Evolutionary conservation across 305 asterid genomes (phyloP).

Genomic region (Rubia occidens): DNA sequence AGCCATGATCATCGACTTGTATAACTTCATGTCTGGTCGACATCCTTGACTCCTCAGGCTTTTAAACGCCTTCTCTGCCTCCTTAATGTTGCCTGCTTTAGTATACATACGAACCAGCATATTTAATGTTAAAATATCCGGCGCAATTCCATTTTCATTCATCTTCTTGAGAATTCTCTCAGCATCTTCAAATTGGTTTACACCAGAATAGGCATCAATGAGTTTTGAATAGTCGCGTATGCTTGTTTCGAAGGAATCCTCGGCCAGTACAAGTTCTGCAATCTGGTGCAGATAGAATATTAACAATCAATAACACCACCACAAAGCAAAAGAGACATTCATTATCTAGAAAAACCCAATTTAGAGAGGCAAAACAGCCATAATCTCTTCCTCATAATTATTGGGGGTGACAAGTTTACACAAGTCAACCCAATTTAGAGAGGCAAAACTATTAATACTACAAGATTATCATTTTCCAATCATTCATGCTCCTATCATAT

Average conservation of each 20-base stretch:
- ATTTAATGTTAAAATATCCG: constrained; percentile 48
- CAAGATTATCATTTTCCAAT: not conserved
- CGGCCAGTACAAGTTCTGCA: constrained; percentile 62
- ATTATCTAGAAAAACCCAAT: no score
- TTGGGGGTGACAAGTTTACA: no score
- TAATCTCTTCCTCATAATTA: no score
- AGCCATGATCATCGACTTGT: constrained; percentile 56
- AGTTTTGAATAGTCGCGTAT: constrained; percentile 62
- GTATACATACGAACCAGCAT: constrained; percentile 55
- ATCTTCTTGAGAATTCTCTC: constrained; percentile 66
- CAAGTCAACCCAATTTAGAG: not conserved
- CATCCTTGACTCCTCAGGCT: constrained; percentile 41
- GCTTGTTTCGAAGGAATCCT: constrained; percentile 64
- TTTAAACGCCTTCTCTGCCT: constrained; percentile 46
- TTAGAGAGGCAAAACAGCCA: no score
- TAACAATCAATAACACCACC: not conserved
- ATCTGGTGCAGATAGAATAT: constrained; percentile 35
- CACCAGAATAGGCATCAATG: constrained; percentile 45
- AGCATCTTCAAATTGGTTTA: constrained; percentile 48
- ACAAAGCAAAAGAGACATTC: not conserved
- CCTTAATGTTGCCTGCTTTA: constrained; percentile 48
- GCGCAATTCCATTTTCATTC: constrained; percentile 51
- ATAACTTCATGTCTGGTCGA: constrained; percentile 49
- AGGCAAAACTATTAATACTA: not conserved
- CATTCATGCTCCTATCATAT: not conserved